Evolutionary conservation across 2,329 filamentous ascomycete genomes (phyloP), one percentile per base, ranked within the genome.

Genomic region (Aspergillus sp.): DNA sequence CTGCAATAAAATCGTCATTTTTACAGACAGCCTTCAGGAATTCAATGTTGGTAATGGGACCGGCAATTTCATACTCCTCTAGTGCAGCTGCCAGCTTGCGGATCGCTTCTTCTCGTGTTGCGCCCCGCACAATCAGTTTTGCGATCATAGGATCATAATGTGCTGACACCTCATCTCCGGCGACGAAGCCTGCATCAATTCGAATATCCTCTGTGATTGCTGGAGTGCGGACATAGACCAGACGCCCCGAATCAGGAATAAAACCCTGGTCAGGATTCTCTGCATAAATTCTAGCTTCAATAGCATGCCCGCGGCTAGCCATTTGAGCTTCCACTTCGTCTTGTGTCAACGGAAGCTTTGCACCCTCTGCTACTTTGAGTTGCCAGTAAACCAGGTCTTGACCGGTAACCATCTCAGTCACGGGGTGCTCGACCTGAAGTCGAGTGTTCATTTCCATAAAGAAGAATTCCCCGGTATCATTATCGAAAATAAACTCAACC

Each of bases 101-200:
- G 44, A 98, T 85, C 3, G 90, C 88, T 22, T 86, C 85, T 63
- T 86, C 80, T 50, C 93, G 80, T 48, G 85, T 85, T 13, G 82
- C 79, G 0, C 88, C 93, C 49, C 88, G 82, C 5, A 97, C 89
- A 58, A 98, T 98, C 45, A 98, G 80, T 72, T 98, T 98, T 41
- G 93, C 88, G 57, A 98, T 95, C 93, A 98, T 98, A 23, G 93
- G 93, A 59, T 98, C 93, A 68, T 98, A 98, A 47, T 93, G 88
- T 49, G 91, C 88, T 0, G 90, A 94, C 2, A 98, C 88, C 53
- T 89, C 88, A 64, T 95, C 91, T 22, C 93, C 93, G 57, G 90
- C 79, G 23, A 90, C 81, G 65, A 97, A 97, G 1, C 93, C 93
- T 41, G 90, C 90, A 62, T 98, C 93, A 55, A 98, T 90, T 37